Base-by-base conservation (phyloP, 2,329 filamentous ascomycete genomes). In the Talaromyces sp. region DNA sequence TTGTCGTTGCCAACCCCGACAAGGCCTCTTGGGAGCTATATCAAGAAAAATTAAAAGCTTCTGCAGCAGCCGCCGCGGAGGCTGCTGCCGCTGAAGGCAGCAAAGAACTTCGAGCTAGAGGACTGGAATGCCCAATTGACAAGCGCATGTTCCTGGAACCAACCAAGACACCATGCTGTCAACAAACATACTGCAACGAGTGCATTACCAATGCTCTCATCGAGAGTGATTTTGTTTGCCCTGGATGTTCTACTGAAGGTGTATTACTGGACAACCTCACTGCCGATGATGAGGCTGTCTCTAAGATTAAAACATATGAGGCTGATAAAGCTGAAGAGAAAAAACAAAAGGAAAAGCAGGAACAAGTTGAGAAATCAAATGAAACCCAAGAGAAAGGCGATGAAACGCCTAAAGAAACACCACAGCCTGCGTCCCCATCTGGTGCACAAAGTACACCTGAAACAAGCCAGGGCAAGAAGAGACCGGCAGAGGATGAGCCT, bases 201-300 rank as follows among this genome's bases (percentile, higher is more conserved):
- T 99, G 95, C 89, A 97, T 99, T 80, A 96, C 95, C 76, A 96
- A 96, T 85, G 91, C 93, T 79, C 88, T 99, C 78, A 93, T 97
- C 80, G 93, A 98, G 82, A 95, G 90, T 85, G 95, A 99, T 84
- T 92, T 99, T 79, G 84, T 93, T 77, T 99, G 95, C 78, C 95
- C 95, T 66, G 88, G 88, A 69, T 99, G 95, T 82, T 87, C 91
- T 78, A 90, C 89, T 65, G 92, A 96, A 74, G 91, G 91, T 72
- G 91, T 97, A 66, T 83, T 97, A 71, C 90, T 98, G 79, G 93
- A 97, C 83, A 90, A 96, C 77, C 85, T 99, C 68, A 86, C 88
- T 73, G 80, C 88, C 65, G 92, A 98, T 77, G 89, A 91, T 67
- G 91, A 95, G 68, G 85, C 87, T 64, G 85, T 87, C 65, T 82